phyloP scores from a whole-genome alignment of 805 yeast genomes.

The Starmerella roubikii region DNA sequence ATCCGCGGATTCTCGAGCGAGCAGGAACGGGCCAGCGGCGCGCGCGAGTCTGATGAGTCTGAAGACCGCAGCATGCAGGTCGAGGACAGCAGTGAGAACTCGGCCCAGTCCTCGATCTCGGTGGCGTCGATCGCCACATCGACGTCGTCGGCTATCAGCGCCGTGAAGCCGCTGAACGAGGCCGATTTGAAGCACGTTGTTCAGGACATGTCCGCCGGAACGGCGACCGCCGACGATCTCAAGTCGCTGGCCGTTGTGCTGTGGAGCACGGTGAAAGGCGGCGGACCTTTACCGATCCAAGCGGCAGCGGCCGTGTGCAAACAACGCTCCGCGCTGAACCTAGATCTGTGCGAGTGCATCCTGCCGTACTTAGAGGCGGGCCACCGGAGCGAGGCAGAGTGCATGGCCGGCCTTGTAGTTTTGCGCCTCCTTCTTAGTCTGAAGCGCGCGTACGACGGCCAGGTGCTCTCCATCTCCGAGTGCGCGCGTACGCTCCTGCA shows the following conservation, averaged over 20 bases:
- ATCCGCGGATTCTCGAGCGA: too few relatives aligned
- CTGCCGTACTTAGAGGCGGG: conserved; percentile 4
- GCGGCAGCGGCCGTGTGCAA: conserved; percentile 7
- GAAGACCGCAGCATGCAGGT: too few relatives aligned
- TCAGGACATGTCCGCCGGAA: background rate
- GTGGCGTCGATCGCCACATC: background rate
- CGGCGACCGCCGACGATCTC: conserved; percentile 3
- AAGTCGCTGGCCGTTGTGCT: conserved; percentile 8
- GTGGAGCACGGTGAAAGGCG: background rate
- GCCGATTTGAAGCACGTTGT: conserved; percentile 1
- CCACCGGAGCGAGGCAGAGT: background rate
- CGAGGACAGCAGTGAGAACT: too few relatives aligned
- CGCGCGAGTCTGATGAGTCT: too few relatives aligned
- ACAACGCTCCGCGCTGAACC: conserved; percentile 5
- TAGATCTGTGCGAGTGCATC: conserved; percentile 11
- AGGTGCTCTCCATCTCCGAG: too few relatives aligned
- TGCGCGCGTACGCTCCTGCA: too few relatives aligned
- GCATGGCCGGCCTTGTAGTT: conserved; percentile 2
- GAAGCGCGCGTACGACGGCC: conserved; percentile 3
- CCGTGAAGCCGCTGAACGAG: conserved; percentile 1
- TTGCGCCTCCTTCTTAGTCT: conserved; percentile 5
- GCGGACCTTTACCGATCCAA: background rate
- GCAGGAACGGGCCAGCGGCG: too few relatives aligned
- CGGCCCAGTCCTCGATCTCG: background rate
- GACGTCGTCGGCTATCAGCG: conserved; percentile 1